Evolutionary conservation across 441 rosid species (phyloP).

Genomic region (Populus tomentosa): DNA sequence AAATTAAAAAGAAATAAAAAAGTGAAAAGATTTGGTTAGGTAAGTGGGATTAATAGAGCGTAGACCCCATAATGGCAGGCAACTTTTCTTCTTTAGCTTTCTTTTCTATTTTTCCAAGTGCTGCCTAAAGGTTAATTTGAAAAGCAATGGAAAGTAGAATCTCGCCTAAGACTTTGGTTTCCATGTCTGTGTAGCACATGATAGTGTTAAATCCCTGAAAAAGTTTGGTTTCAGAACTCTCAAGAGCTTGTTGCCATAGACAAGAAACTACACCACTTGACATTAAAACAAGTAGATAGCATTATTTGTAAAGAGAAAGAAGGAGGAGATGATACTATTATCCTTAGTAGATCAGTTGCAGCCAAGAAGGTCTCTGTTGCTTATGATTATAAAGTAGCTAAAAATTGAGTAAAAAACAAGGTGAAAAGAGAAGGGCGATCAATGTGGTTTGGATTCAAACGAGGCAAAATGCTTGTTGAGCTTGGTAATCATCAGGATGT

Average conservation of each 20-base stretch:
- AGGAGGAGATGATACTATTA: not conserved
- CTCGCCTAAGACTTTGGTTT: slow-evolving; percentile 4
- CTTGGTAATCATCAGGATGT: too few species aligned
- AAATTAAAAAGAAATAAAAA: not conserved
- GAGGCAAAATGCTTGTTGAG: too few species aligned
- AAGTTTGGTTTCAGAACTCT: not conserved
- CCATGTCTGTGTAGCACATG: not conserved
- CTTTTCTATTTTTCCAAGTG: slow-evolving; percentile 16
- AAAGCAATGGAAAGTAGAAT: slow-evolving; percentile 29
- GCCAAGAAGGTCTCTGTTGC: not conserved
- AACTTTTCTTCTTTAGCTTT: slow-evolving; percentile 21
- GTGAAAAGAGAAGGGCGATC: too few species aligned
- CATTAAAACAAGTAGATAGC: not conserved
- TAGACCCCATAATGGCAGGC: slow-evolving; percentile 39
- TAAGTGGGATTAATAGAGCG: slow-evolving; percentile 19
- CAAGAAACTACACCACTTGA: not conserved
- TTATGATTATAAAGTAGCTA: not conserved
- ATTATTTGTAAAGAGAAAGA: not conserved
- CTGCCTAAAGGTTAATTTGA: slow-evolving; percentile 20
- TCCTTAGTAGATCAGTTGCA: not conserved
- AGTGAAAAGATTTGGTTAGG: slow-evolving; percentile 19
- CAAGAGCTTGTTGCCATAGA: not conserved
- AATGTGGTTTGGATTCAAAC: too few species aligned
- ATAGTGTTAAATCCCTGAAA: not conserved
- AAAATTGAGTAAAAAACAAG: too few species aligned